Evolutionary conservation across 768 basidiomycete genomes (phyloP), one percentile per base, ranked within the genome.

Genomic region (Amylocystis lapponica): DNA sequence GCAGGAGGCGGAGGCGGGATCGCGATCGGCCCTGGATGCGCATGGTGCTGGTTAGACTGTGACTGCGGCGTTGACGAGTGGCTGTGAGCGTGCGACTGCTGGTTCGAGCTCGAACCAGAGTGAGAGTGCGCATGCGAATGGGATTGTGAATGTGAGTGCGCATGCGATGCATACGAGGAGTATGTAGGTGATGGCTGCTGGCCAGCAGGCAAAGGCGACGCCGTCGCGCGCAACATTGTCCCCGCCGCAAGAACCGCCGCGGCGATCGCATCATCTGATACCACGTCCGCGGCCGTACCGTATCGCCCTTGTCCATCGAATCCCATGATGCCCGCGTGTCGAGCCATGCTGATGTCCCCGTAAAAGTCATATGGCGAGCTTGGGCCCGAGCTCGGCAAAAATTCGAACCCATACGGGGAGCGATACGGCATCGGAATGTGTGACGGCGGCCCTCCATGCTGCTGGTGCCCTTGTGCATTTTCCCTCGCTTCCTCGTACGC

Each of bases 1-100:
- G 79, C 1, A 80, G 85, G 23, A 80, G 87, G 23, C 83, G 84
- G 1, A 86, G 86, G 50, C 83, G 84, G 35, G 79, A 55, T 39
- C 39, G 57, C 42, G 36, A 48, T 12, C 47, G 48, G 33, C 48
- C 30, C 13, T 41, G 44, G 51, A 48, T 41, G 13, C 43, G 37
- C n/a, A 48, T 45, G 22, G 41, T 43, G 48, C 30, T 38, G 31
- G 29, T 32, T 43, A n/a, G 26, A 22, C 45, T 41, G 43, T 13
- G 39, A 29, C 26, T 49, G 47, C 31, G 53, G 48, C 20, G 45
- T 39, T 21, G 47, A 38, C 10, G 43, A 19, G 32, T n/a, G 32
- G n/a, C 5, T 13, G 38, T 38, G 36, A 14, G 14, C 37, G 37
- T 42, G 42, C 17, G 31, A 34, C 31, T 45, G 44, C 21, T 21